These are phyloP conservation scores for Malus domestica DNA, from an alignment of 306 rosid genomes.

Conservation along the genomic window ASM211411v1 NC_041803.1:31005501-31006000, in stretches of 20 bases:
- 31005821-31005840: conserved; percentile 53
- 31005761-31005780: conserved; percentile 65
- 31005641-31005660: conserved; percentile 61
- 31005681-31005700: conserved; percentile 33
- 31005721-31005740: conserved; percentile 49
- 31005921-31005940: conserved; percentile 63
- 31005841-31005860: conserved; percentile 56
- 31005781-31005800: conserved; percentile 39
- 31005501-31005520: conserved; percentile 44
- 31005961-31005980: conserved; percentile 58
- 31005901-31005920: conserved; percentile 47
- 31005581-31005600: conserved; percentile 40
- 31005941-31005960: conserved; percentile 45
- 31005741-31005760: conserved; percentile 67
- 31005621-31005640: conserved; percentile 60
- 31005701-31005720: conserved; percentile 36
- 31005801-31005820: conserved; percentile 27
- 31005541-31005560: conserved; percentile 55
- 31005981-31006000: conserved; percentile 42
- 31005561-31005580: conserved; percentile 52
- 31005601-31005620: conserved; percentile 24
- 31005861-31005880: conserved; percentile 55
- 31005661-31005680: conserved; percentile 53
- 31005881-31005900: conserved; percentile 54
- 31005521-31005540: conserved; percentile 51